Evolutionary conservation across 2,329 filamentous ascomycete species (phyloP), one percentile per base, ranked within the genome.

Genomic region (Cytospora schulzeri): DNA sequence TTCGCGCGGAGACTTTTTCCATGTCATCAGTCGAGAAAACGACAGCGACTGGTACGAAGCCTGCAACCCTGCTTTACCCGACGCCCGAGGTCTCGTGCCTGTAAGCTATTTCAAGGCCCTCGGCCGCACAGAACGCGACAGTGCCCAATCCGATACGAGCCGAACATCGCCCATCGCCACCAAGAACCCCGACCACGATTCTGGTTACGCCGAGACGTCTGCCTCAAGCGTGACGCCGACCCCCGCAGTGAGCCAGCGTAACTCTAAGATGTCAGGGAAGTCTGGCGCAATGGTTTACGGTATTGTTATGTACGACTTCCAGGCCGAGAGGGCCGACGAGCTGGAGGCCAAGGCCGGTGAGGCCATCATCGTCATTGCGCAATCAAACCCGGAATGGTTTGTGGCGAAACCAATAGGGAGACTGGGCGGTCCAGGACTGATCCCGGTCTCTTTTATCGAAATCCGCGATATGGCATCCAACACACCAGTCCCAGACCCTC

Each of bases 331-430:
- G 64, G 91, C 93, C n/a, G 95, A 99, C 76, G 95, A 99, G 78
- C 79, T 99, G 65, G 93, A 97, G 70, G 95, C 95, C 57, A 96
- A 96, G 76, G 91, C 92, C 55, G 94, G 93, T 64, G 95, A 99
- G 78, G 92, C 93, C 60, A 97, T 99, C 73, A 97, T 99, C 69
- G 93, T 99, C 62, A 98, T 98, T 74, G 95, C 95, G 53, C 95
- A 98, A 77, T 98, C 94, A 8, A 98, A 98, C 73, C 92, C 94
- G 6, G 95, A 99, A 77, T 99, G 95, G 95, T 98, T 98, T 73
- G 94, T 99, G 67, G 95, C 95, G 58, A 99, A 99, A 78, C 95
- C 95, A n/a, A 99, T 99, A 75, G 94, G 93, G 68, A 86, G 95
- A 69, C 83, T 99, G n/a, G 95, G 95, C 52, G 95, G 95, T 1